Conservation (phyloP, 345 rosid species). For the Kandelia obovata region DNA sequence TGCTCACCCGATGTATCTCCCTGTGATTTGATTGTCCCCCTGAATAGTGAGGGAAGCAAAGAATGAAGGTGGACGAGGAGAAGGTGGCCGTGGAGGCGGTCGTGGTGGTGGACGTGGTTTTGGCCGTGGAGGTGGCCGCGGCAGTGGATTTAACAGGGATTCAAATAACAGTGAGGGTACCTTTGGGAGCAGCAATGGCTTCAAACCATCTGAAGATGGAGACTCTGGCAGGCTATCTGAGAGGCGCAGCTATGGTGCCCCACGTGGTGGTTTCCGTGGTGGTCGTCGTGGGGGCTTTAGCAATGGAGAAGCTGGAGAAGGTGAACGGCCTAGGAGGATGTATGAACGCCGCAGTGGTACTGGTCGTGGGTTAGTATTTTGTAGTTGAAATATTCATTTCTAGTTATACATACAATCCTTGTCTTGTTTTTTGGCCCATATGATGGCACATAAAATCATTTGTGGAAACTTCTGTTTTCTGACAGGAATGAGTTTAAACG, state of each 20-base stretch:
- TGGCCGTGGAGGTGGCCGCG: conserved; percentile 21
- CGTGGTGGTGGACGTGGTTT: conserved; percentile 10
- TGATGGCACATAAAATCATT: background rate
- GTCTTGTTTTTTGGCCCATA: background rate
- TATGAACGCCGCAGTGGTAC: conserved; percentile 29
- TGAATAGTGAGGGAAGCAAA: conserved; percentile 22
- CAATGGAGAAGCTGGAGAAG: conserved; percentile 22
- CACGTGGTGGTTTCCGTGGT: conserved; percentile 25
- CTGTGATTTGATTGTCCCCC: background rate
- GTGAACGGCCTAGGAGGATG: conserved; percentile 20
- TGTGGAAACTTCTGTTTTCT: no score
- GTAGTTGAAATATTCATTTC: background rate
- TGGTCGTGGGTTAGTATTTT: conserved; percentile 25
- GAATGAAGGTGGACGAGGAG: conserved; percentile 23
- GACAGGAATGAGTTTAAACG: conserved; percentile 25
- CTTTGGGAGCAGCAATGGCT: conserved; percentile 6
- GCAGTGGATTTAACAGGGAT: conserved; percentile 22
- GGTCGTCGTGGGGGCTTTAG: conserved; percentile 17
- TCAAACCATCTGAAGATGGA: conserved; percentile 19
- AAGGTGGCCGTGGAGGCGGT: conserved; percentile 22
- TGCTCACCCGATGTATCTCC: background rate
- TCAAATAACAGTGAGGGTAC: conserved; percentile 11
- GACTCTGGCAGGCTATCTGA: conserved; percentile 21
- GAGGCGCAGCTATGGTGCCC: conserved; percentile 21
- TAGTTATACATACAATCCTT: no score